Base-by-base conservation (phyloP, 2,329 filamentous ascomycete species). In the Chrysoporthe deuterocubensis region DNA sequence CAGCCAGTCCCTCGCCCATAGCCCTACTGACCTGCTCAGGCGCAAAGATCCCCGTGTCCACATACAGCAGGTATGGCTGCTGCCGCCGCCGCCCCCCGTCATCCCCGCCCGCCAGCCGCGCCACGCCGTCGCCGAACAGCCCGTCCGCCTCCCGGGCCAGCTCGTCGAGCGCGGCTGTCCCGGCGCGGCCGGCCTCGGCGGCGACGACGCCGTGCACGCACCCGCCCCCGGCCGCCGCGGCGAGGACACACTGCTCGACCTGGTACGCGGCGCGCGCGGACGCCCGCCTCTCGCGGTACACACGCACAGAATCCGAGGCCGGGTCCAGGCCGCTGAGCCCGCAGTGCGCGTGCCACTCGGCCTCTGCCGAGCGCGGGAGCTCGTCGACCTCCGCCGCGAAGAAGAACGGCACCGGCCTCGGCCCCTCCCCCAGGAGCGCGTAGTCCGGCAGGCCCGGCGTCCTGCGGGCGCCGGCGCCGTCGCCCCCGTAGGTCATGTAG, bases 331-430 rank as follows among this genome's bases (percentile, higher is more conserved):
- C 21, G 21, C 21, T 21, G 21, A 21, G 21, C 21, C 21, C 21
- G 21, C 21, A 21, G 21, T 90, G 86, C 1, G 85, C 90, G 72
- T 92, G 90, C 94, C 95, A 99, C 81, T 99, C 96, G 13, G 97
- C 87, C 48, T 84, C 83, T 40, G 91, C 90, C 18, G 81, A 83
- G 26, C 92, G 87, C 1, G 96, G 96, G 14, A 99, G 83, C 71
- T 89, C 87, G 56, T 90, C 85, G 1, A 97, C 91, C 74, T 96
- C 89, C 0, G 89, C 90, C 0, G 90, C 86, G 75, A 96, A 91
- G 73, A 94, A 85, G 0, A 90, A 90, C 1, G 94, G 90, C 1
- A 85, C 72, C 26, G 74, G 77, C 2, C 65, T 74, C 71, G 54
- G 76, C 72, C 16, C 60, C 71, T 69, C 79, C 18, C 77, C 76